Conservation (phyloP, 2,329 filamentous ascomycete genomes). For the Epicoccum nigrum region DNA sequence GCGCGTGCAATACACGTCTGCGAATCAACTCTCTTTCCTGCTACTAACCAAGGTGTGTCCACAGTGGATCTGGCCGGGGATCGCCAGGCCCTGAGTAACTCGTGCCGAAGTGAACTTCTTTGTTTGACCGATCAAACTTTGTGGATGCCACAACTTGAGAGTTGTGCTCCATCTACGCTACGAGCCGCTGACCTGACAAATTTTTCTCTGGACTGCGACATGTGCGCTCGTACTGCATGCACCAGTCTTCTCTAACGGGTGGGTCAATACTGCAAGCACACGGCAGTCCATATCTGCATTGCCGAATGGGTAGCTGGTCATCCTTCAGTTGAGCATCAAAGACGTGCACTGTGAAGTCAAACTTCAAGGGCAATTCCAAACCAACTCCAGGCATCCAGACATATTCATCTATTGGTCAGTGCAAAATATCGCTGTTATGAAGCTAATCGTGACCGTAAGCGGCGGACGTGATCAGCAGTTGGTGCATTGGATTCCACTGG, state of each 20-base stretch:
- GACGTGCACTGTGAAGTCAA: no score
- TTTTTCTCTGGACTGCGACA: not conserved
- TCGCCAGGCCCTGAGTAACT: slow-evolving; percentile 11
- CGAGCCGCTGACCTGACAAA: slow-evolving; percentile 6
- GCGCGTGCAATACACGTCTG: slow-evolving; percentile 28
- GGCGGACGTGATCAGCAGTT: no score
- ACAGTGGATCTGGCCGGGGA: slow-evolving; percentile 34
- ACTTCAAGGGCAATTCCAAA: no score
- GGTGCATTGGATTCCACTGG: no score
- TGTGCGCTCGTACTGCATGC: not conserved
- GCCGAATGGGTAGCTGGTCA: no score
- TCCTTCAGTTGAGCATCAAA: no score
- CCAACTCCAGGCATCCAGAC: no score
- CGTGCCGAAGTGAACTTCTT: not conserved
- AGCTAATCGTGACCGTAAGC: no score
- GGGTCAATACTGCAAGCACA: slow-evolving; percentile 19
- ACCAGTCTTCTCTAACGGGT: slow-evolving; percentile 6
- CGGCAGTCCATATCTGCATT: no score
- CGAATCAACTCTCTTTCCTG: slow-evolving; percentile 33
- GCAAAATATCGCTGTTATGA: no score
- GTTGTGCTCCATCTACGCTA: slow-evolving; percentile 8
- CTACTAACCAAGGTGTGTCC: slow-evolving; percentile 18
- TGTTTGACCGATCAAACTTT: not conserved
- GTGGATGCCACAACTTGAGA: not conserved
- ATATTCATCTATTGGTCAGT: no score